Evolutionary conservation across 495 filamentous ascomycete species (phyloP).

Genomic region (Trichoderma reesei): DNA sequence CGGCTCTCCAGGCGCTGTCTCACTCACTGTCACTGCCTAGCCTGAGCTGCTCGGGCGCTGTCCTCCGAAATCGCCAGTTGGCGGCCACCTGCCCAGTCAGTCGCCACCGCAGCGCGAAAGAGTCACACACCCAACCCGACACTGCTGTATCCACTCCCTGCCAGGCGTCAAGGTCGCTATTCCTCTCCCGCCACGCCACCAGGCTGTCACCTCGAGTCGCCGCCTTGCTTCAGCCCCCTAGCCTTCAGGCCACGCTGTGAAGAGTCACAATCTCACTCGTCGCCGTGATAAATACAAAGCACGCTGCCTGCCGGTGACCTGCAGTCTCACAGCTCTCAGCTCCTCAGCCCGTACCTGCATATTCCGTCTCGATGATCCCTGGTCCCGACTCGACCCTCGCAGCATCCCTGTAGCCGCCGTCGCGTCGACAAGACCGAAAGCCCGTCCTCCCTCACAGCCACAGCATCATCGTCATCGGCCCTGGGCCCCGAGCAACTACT

Average conservation of each 20-base stretch:
- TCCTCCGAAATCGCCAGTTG: constrained; percentile 4
- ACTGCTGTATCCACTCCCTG: constrained; percentile 2
- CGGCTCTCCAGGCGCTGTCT: constrained; percentile 1
- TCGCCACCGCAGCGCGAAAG: constrained; percentile 10
- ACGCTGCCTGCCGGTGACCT: constrained; percentile 4
- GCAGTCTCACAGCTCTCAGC: not conserved
- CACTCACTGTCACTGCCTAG: constrained; percentile 4
- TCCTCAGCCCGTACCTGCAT: not conserved
- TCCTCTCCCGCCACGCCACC: not conserved
- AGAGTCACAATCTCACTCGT: constrained; percentile 9
- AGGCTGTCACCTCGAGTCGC: constrained; percentile 10
- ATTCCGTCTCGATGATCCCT: not conserved
- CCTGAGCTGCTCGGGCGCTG: not conserved
- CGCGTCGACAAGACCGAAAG: not conserved
- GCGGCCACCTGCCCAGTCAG: constrained; percentile 5
- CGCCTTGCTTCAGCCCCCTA: constrained; percentile 1
- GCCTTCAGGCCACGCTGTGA: constrained; percentile 2
- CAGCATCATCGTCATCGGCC: not conserved
- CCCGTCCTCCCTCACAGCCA: not conserved
- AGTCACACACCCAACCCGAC: constrained; percentile 3
- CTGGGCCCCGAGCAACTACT: too few relatives aligned
- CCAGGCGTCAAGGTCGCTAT: not conserved
- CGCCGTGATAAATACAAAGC: constrained; percentile 10
- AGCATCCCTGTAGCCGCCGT: not conserved
- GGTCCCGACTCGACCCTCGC: not conserved